These are phyloP conservation scores for Rhododendron mucronatum DNA, from an alignment of 148 eudicot genomes.

Conservation along the genomic window DNA sequence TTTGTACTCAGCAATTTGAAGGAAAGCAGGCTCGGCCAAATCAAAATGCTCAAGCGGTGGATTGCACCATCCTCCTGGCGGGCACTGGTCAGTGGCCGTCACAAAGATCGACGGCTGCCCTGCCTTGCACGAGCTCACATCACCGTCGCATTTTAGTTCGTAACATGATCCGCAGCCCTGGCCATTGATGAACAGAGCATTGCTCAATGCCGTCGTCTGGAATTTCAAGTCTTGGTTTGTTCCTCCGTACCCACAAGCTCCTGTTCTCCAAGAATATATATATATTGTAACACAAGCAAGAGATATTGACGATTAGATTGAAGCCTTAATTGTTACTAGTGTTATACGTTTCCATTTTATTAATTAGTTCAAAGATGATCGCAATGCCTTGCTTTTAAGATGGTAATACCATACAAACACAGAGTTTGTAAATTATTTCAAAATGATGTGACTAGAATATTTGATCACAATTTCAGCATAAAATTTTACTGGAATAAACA, in stretches of 20 bases:
- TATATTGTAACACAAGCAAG: neutral
- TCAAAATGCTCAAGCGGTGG: constrained; percentile 47
- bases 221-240: constrained; percentile 28
- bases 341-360: too few species aligned
- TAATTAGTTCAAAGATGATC: too few species aligned
- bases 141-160: constrained; percentile 30
- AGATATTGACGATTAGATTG: neutral
- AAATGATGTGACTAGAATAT: neutral
- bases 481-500: neutral
- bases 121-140: constrained; percentile 28
- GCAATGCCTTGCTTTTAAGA: neutral
- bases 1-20: constrained; percentile 31
- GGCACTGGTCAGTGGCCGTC: constrained; percentile 50
- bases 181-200: constrained; percentile 39
- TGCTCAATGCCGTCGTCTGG: constrained; percentile 39
- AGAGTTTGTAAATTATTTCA: neutral
- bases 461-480: neutral
- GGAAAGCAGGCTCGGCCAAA: constrained; percentile 38
- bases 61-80: constrained; percentile 61
- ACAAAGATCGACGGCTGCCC: constrained; percentile 20
- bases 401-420: neutral
- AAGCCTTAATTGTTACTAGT: neutral
- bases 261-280: constrained; percentile 17
- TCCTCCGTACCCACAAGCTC: constrained; percentile 52
- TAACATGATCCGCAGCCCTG: constrained; percentile 40